phyloP scores from a whole-genome alignment of 306 rosid genomes.

The Pachyrhizus erosus region DNA sequence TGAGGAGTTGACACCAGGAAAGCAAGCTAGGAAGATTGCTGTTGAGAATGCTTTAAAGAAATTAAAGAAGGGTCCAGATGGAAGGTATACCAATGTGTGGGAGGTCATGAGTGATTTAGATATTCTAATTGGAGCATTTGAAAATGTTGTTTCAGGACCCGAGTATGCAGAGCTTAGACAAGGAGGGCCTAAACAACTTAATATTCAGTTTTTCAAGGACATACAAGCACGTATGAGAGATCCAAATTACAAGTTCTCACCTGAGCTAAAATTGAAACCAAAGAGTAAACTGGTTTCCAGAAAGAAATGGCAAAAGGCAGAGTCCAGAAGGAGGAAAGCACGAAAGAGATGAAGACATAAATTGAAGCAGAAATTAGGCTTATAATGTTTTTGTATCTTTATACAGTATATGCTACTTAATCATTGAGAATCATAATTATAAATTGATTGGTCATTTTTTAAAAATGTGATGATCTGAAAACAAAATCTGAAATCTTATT shows the following conservation, averaged over 20 bases:
- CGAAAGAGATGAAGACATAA: constrained; percentile 44
- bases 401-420: constrained; percentile 20
- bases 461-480: too few species aligned
- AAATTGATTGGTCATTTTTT: background rate
- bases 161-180: constrained; percentile 82
- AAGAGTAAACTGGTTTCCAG: constrained; percentile 75
- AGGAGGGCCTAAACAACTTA: constrained; percentile 77
- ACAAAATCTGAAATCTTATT: too few species aligned
- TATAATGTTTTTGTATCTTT: constrained; percentile 26
- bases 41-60: constrained; percentile 86
- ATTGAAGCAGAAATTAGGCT: background rate
- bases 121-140: constrained; percentile 86
- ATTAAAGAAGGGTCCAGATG: constrained; percentile 88
- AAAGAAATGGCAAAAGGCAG: constrained; percentile 86
- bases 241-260: constrained; percentile 81
- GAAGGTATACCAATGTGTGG: constrained; percentile 79
- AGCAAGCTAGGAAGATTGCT: constrained; percentile 83
- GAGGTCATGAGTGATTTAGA: constrained; percentile 88
- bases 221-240: constrained; percentile 86
- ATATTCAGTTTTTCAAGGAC: constrained; percentile 82
- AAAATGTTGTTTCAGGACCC: constrained; percentile 84
- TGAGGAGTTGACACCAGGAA: constrained; percentile 85
- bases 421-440: constrained; percentile 1
- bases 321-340: constrained; percentile 81
- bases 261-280: constrained; percentile 79